Evolutionary conservation across 257 asterid species (phyloP).

Genomic region (Scutellaria minor): DNA sequence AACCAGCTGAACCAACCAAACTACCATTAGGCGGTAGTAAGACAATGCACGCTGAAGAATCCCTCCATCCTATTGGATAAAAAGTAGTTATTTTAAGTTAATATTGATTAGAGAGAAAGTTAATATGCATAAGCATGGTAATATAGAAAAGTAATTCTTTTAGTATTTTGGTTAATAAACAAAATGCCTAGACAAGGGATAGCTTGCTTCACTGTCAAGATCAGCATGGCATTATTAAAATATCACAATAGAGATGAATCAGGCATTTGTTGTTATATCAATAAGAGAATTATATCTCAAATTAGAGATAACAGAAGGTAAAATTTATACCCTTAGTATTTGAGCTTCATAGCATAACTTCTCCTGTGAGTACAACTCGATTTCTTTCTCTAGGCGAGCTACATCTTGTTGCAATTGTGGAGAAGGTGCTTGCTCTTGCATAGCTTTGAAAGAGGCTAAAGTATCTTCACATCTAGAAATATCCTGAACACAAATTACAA

Average conservation of each 20-base stretch:
- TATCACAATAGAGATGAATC: constrained; percentile 9
- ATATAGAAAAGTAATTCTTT: constrained; percentile 17
- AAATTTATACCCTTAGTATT: constrained; percentile 76
- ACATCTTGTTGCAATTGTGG: constrained; percentile 85
- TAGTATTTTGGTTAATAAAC: neutral
- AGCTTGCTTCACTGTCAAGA: constrained; percentile 21
- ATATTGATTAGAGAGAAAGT: neutral
- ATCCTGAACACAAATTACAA: constrained; percentile 61
- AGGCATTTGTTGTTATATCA: neutral
- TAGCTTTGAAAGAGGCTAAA: constrained; percentile 72
- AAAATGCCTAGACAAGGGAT: neutral
- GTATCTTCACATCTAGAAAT: constrained; percentile 86
- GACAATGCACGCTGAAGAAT: constrained; percentile 85
- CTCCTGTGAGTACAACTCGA: constrained; percentile 79
- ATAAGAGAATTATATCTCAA: neutral
- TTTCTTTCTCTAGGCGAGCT: constrained; percentile 76
- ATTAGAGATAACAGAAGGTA: constrained; percentile 6
- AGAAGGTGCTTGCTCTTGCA: constrained; percentile 78
- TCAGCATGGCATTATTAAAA: constrained; percentile 10
- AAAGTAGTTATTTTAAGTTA: constrained; percentile 5
- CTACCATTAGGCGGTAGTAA: constrained; percentile 85
- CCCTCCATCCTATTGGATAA: constrained; percentile 73
- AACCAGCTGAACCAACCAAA: constrained; percentile 84
- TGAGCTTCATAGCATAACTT: constrained; percentile 97
- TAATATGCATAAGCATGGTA: neutral